These are phyloP conservation scores for Pseudogymnoascus sp. DNA, from an alignment of 2,329 filamentous ascomycete species.

Conservation along the genomic window DNA sequence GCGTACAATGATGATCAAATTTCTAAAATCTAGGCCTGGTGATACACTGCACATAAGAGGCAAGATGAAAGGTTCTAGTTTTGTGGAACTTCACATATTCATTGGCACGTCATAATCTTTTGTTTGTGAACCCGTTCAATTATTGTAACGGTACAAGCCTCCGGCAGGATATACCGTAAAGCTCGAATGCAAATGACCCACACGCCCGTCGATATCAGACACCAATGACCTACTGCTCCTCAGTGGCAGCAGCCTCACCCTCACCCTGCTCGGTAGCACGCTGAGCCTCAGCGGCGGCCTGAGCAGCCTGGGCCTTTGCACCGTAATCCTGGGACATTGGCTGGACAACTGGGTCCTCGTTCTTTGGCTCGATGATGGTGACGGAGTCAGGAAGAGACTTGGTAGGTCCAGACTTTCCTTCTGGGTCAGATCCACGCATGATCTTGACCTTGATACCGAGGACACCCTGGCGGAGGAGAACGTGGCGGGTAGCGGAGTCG, in stretches of 20 bases:
- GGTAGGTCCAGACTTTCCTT: conserved; percentile 96
- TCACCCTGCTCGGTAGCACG: conserved; percentile 44
- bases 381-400: conserved; percentile 97
- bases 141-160: conserved; percentile 26
- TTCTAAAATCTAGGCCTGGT: conserved; percentile 3
- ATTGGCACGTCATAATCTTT: conserved; percentile 22
- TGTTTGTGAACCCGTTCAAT: conserved; percentile 20
- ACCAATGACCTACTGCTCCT: conserved; percentile 28
- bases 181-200: conserved; percentile 25
- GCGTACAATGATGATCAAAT: conserved; percentile 5
- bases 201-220: conserved; percentile 24
- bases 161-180: conserved; percentile 21
- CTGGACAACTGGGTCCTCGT: conserved; percentile 91
- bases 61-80: background rate
- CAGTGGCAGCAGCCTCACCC: conserved; percentile 39
- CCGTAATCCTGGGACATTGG: conserved; percentile 98
- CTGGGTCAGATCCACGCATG: conserved; percentile 98
- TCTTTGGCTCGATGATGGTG: conserved; percentile 99
- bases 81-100: conserved; percentile 29
- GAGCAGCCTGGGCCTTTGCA: conserved; percentile 70
- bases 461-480: conserved; percentile 98
- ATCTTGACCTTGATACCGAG: conserved; percentile 99
- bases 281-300: conserved; percentile 56
- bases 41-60: background rate
- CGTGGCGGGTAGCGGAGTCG: conserved; percentile 96